Evolutionary conservation across 164 flowering plant species (phyloP).

Genomic region (Annona cherimola): DNA sequence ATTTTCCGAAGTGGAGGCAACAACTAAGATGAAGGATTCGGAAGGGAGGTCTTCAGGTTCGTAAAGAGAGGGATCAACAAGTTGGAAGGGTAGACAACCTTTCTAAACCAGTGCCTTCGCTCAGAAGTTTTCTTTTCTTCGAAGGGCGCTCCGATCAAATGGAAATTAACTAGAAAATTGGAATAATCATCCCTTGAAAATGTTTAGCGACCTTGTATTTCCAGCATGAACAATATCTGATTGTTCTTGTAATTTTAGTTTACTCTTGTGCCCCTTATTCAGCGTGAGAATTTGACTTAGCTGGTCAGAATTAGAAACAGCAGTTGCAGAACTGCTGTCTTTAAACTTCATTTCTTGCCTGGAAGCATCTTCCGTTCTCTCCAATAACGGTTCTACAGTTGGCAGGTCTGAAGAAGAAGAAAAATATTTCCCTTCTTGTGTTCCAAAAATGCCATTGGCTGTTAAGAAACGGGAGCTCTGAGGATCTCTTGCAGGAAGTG

Average conservation of each 20-base stretch:
- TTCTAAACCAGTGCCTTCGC: too few relatives aligned
- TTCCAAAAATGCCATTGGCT: constrained; percentile 15
- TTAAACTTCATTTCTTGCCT: constrained; percentile 20
- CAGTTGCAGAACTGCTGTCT: constrained; percentile 16
- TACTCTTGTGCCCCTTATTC: constrained; percentile 21
- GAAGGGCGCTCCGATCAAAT: constrained; percentile 58
- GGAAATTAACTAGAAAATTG: constrained; percentile 77
- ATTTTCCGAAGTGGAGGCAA: constrained; percentile 93
- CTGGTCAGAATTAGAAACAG: constrained; percentile 10
- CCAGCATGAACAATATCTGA: constrained; percentile 15
- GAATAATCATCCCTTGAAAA: constrained; percentile 60
- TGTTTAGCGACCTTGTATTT: constrained; percentile 25
- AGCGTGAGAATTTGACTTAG: constrained; percentile 10
- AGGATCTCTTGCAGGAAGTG: constrained; percentile 69
- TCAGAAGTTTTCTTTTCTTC: too few relatives aligned
- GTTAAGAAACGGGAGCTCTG: constrained; percentile 25
- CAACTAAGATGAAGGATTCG: constrained; percentile 55
- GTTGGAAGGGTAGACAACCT: constrained; percentile 53
- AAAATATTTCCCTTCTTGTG: constrained; percentile 29
- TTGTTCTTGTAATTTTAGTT: constrained; percentile 21
- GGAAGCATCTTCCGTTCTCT: constrained; percentile 25
- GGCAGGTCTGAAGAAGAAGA: constrained; percentile 20
- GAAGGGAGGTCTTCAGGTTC: constrained; percentile 91
- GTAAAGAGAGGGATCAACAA: constrained; percentile 60
- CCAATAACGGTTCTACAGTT: constrained; percentile 22